Percentiles rank a stretch among this genome's conserved stretches.
These are phyloP conservation scores for Fusarium sp. DNA, from an alignment of 2,329 filamentous ascomycete genomes.

Conservation along the genomic window DNA sequence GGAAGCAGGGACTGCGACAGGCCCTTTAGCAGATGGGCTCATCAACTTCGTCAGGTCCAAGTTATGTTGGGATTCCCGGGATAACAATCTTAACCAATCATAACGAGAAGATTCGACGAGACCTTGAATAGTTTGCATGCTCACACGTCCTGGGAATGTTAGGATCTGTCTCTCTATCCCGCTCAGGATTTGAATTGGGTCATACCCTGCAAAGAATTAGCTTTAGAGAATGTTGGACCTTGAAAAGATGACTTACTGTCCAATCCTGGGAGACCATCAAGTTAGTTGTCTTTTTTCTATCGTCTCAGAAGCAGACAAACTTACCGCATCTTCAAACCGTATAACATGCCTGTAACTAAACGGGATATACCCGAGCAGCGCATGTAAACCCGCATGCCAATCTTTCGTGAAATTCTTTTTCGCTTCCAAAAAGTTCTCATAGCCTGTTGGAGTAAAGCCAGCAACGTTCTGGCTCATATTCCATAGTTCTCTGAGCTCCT, in stretches of 20 bases:
- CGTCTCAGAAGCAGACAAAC: neutral
- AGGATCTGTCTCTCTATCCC: neutral
- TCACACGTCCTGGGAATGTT: neutral
- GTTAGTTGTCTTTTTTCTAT: neutral
- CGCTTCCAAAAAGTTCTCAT: neutral
- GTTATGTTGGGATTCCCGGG: too few relatives aligned
- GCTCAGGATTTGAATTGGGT: neutral
- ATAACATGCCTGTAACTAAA: neutral
- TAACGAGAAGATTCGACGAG: neutral
- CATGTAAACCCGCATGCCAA: neutral
- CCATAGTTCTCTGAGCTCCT: neutral
- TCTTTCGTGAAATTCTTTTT: rapidly evolving
- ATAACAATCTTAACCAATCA: neutral
- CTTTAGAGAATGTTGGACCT: neutral
- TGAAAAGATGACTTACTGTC: neutral
- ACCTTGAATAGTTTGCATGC: neutral
- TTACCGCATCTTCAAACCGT: neutral
- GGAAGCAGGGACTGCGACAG: neutral
- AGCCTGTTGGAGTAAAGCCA: neutral
- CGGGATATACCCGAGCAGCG: neutral
- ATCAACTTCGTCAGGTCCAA: neutral
- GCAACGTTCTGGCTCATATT: neutral
- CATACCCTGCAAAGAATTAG: neutral
- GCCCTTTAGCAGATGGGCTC: neutral
- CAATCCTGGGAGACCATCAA: neutral